phyloP scores from a whole-genome alignment of 1,284 basidiomycete species.

The Ceratobasidium papillatum region DNA sequence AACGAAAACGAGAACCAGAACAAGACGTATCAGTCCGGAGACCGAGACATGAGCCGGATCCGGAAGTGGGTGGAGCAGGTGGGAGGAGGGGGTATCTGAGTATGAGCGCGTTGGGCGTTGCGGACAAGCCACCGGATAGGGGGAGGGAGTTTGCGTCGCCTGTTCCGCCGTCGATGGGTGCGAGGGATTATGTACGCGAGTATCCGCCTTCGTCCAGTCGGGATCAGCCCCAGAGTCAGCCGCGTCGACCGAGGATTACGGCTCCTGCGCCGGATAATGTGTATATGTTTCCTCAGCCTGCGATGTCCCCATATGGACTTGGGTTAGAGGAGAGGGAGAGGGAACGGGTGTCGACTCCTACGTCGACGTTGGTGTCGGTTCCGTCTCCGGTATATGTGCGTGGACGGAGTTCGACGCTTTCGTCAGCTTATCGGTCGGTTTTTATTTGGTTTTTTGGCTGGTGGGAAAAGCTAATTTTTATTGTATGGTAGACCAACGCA shows the following conservation, averaged over 20 bases:
- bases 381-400: not conserved
- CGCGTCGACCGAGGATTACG: not conserved
- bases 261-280: not conserved
- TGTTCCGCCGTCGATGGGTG: not conserved
- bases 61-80: not conserved
- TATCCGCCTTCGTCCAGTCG: not conserved
- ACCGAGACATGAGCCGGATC: not conserved
- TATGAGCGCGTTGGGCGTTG: constrained; percentile 27
- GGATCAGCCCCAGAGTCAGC: not conserved
- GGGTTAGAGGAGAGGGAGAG: not conserved
- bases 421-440: not conserved
- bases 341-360: not conserved
- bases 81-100: constrained; percentile 19
- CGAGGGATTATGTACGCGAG: not conserved
- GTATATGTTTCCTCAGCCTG: not conserved
- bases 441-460: not conserved
- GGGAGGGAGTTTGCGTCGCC: not conserved
- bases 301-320: not conserved
- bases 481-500: not conserved
- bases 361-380: constrained; percentile 4
- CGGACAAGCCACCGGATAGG: not conserved
- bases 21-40: not conserved
- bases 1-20: not conserved
- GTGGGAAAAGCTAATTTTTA: not conserved
- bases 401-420: not conserved